These are phyloP conservation scores for Leucocoprinus sp. DNA, from an alignment of 768 basidiomycete genomes.

Conservation along the genomic window DNA sequence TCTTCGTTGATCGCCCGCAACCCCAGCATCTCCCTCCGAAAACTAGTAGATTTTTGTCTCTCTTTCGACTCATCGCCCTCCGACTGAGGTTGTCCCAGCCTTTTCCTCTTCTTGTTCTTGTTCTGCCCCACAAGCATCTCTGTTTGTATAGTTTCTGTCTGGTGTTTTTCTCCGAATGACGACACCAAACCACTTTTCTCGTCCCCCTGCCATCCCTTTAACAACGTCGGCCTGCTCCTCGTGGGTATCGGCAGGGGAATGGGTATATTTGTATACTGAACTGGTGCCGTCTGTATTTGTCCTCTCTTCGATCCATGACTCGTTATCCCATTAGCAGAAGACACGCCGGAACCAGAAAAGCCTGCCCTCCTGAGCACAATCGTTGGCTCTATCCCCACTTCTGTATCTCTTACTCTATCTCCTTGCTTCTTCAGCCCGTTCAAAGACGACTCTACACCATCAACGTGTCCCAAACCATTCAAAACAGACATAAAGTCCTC, in stretches of 20 bases:
- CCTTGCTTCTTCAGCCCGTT: no score
- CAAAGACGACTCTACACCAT: background rate
- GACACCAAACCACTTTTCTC: background rate
- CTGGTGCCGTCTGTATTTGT: background rate
- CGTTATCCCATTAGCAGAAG: background rate
- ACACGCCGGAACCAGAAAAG: background rate
- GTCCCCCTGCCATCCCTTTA: conserved; percentile 7
- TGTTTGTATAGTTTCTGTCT: background rate
- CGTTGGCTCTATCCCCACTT: background rate
- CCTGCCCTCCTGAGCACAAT: background rate
- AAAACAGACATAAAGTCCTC: background rate
- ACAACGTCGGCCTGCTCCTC: background rate
- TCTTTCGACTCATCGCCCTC: background rate
- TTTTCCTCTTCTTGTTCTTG: conserved; percentile 2
- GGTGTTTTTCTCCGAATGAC: no score
- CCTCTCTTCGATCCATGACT: background rate
- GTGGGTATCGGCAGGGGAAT: conserved; percentile 5
- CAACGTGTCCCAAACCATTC: background rate
- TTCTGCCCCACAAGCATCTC: background rate
- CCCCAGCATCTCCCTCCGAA: conserved; percentile 4
- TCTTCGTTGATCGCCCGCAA: background rate
- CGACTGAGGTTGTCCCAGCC: background rate
- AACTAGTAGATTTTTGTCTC: background rate
- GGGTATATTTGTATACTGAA: background rate
- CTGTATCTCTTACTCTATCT: background rate